phyloP scores from a whole-genome alignment of 352 stramenopile genomes.

The Phytophthora pisi region DNA sequence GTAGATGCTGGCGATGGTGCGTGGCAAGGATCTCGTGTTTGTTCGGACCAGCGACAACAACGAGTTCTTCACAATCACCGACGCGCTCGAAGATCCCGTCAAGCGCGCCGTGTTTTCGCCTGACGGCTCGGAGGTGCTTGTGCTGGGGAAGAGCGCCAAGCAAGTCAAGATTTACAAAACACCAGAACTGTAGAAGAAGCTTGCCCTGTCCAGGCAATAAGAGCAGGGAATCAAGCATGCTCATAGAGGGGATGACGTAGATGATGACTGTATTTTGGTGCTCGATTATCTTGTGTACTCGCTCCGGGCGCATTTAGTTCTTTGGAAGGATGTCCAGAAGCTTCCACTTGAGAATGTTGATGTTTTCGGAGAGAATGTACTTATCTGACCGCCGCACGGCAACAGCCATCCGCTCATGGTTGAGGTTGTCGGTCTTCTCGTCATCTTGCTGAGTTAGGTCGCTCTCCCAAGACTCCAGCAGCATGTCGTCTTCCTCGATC shows the following conservation, averaged over 20 bases:
- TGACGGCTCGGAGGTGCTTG: constrained; percentile 66
- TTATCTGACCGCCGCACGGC: constrained; percentile 64
- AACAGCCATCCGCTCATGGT: constrained; percentile 64
- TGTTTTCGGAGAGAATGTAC: constrained; percentile 65
- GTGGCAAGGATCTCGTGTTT: constrained; percentile 65
- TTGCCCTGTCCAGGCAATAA: not conserved
- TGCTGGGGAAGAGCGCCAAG: constrained; percentile 68
- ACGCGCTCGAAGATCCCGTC: constrained; percentile 68
- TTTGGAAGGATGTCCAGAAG: constrained; percentile 59
- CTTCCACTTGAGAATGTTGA: constrained; percentile 76
- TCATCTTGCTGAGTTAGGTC: constrained; percentile 21
- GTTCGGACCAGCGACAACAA: constrained; percentile 53
- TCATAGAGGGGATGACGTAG: constrained; percentile 22
- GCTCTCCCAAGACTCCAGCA: constrained; percentile 39
- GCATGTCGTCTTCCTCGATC: constrained; percentile 49
- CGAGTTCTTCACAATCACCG: constrained; percentile 54
- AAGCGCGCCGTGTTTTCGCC: constrained; percentile 71
- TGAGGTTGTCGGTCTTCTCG: constrained; percentile 29
- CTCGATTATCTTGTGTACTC: constrained; percentile 12
- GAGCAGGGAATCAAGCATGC: not conserved
- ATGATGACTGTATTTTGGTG: constrained; percentile 21
- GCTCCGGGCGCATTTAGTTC: constrained; percentile 20
- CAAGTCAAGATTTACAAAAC: constrained; percentile 75
- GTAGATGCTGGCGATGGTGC: constrained; percentile 64
- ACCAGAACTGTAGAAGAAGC: constrained; percentile 34